Evolutionary conservation across 2,329 filamentous ascomycete genomes (phyloP).

Genomic region (Paecilomyces sp.): DNA sequence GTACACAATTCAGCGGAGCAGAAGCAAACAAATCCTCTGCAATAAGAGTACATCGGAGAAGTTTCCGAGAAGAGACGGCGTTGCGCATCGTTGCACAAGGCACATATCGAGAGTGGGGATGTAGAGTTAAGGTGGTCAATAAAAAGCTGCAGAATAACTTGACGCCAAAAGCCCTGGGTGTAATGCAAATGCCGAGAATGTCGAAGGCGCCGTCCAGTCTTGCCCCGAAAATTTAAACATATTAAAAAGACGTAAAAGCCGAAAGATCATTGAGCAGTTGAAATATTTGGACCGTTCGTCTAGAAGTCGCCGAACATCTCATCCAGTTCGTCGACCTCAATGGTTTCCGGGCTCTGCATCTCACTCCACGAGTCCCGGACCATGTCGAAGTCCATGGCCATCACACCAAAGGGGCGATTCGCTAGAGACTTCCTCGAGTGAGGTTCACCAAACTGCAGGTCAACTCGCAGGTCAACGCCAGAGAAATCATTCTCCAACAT

Average conservation of each 20-base stretch:
- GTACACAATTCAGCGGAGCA: neutral
- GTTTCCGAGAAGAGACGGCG: neutral
- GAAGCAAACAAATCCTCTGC: neutral
- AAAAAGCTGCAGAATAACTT: neutral
- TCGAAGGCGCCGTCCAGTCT: neutral
- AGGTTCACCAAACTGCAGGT: conserved; percentile 20
- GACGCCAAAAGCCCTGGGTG: neutral
- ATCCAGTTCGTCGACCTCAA: conserved; percentile 90
- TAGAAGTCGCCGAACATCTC: conserved; percentile 72
- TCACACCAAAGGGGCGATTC: conserved; percentile 12
- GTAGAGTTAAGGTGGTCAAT: neutral
- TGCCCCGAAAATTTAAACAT: conserved; percentile 7
- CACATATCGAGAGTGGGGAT: neutral
- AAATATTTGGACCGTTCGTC: conserved; percentile 12
- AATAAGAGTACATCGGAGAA: neutral
- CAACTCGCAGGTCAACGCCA: conserved; percentile 29
- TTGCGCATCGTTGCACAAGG: neutral
- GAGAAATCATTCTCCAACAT: conserved; percentile 32
- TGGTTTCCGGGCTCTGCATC: conserved; percentile 69
- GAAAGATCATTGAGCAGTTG: neutral
- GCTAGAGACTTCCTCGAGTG: conserved; percentile 40
- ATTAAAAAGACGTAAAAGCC: conserved; percentile 1
- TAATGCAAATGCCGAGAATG: neutral
- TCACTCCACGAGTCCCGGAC: conserved; percentile 51
- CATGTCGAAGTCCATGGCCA: conserved; percentile 28